phyloP scores from a whole-genome alignment of 139 green algal genomes.

The Chlamydomonas incerta region DNA sequence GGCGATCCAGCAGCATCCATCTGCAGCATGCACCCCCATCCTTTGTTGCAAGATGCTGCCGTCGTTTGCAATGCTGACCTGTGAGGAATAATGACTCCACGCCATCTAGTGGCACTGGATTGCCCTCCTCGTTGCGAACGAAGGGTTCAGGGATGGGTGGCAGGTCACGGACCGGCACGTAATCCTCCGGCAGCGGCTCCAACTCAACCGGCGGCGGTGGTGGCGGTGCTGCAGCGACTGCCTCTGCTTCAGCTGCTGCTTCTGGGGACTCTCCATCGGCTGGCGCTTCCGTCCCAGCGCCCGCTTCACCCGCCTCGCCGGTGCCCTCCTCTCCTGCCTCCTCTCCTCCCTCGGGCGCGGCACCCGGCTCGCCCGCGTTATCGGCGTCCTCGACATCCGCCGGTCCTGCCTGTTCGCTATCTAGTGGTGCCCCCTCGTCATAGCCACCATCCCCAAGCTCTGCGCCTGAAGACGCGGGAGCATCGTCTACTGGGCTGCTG shows the following conservation, averaged over 20 bases:
- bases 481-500: neutral
- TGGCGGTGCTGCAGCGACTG: neutral
- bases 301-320: neutral
- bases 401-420: neutral
- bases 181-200: slow-evolving; percentile 45
- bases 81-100: slow-evolving; percentile 70
- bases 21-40: too few relatives aligned
- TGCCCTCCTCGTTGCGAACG: slow-evolving; percentile 55
- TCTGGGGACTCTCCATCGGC: neutral
- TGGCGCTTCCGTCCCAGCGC: too few relatives aligned
- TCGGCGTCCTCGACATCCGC: neutral
- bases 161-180: slow-evolving; percentile 54
- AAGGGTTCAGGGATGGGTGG: slow-evolving; percentile 57
- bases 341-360: neutral
- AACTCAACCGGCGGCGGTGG: slow-evolving; percentile 42
- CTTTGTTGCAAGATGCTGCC: too few relatives aligned
- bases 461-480: neutral
- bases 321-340: neutral
- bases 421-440: neutral
- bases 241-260: neutral
- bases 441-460: neutral
- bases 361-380: neutral
- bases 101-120: slow-evolving; percentile 55
- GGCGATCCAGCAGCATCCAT: too few relatives aligned
- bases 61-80: slow-evolving; percentile 44